Base-by-base conservation (phyloP, 257 asterid genomes). In the Fraxinus americana region DNA sequence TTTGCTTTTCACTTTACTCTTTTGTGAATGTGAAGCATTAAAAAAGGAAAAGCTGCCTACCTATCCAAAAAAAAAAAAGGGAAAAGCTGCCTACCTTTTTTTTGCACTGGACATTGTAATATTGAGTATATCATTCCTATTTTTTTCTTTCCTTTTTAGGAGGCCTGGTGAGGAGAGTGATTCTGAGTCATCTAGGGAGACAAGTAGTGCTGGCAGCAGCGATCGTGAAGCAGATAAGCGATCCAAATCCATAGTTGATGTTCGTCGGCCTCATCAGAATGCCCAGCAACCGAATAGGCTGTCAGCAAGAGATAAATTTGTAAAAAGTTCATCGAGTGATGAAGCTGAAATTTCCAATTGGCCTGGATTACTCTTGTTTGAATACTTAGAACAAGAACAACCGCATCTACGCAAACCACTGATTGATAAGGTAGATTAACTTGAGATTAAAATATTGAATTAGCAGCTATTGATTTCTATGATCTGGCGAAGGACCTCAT, bases 321-420 rank as follows among this genome's bases (percentile, higher is more conserved):
- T 52, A 52, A 63, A 25, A 69, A 67, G 75, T 82, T 77, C 90
- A 35, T 80, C 83, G 54, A 82, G 76, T 61, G 82, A 74, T 80
- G 90, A 83, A 79, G 79, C 85, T 72, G 90, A 79, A 39, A 59
- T 25, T 79, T 73, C 80, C 66, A 77, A 68, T 75, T 85, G 84
- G 16, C 84, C 80, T 67, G 88, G 88, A 66, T 25, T 2, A 52
- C 94, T 87, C 19, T 67, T 78, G 69, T 88, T 91, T 81, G 92
- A 92, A 73, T 91, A 82, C 75, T 19, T 92, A 78, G 98, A 94
- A 81, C 73, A 74, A 19, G 98, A 91, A 30, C 90, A 54, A 74
- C 98, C 97, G 6, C 81, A 83, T 79, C 67, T 76, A 67, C 98
- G 98, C 54, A 83, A 86, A 84, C 92, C 98, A 71, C 79, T 94